Percentiles rank a stretch among this genome's conserved stretches.
Conservation (phyloP, 345 rosid genomes). For the Raphanus sativus region DNA sequence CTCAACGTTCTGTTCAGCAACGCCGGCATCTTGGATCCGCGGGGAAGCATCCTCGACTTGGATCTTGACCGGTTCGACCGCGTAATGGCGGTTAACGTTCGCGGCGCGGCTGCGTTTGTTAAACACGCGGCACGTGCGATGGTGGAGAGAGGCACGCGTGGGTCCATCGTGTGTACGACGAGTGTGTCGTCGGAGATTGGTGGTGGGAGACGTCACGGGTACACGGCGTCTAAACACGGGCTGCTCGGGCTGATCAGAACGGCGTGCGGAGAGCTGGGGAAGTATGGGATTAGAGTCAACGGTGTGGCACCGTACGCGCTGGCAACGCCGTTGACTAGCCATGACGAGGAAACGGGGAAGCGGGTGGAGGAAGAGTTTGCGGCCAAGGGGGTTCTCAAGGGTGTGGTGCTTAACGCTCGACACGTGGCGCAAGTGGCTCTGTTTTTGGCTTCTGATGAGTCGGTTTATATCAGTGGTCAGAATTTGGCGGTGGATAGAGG, state of each 20-base stretch:
- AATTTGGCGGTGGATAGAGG: slow-evolving; percentile 87
- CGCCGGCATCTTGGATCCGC: neutral
- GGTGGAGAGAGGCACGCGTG: neutral
- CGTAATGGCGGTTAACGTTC: neutral
- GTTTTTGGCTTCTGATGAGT: slow-evolving; percentile 82
- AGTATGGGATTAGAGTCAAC: slow-evolving; percentile 80
- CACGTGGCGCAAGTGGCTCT: slow-evolving; percentile 79
- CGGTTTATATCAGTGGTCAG: slow-evolving; percentile 73
- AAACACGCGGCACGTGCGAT: slow-evolving; percentile 1
- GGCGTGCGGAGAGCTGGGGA: slow-evolving; percentile 1
- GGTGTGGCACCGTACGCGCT: slow-evolving; percentile 73
- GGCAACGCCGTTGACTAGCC: slow-evolving; percentile 56
- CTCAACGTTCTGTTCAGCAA: neutral
- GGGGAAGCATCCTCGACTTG: neutral
- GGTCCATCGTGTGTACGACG: neutral
- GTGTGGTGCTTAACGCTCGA: slow-evolving; percentile 60
- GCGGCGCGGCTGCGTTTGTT: neutral
- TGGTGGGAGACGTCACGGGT: neutral
- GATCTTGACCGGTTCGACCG: neutral
- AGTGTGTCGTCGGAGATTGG: neutral
- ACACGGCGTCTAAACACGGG: slow-evolving; percentile 2
- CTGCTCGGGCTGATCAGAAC: neutral
- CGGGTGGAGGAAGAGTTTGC: slow-evolving; percentile 48
- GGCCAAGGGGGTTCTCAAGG: slow-evolving; percentile 55
- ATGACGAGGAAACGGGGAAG: slow-evolving; percentile 41